Percentiles rank a stretch among this genome's conserved stretches.
phyloP scores from a whole-genome alignment of 2,329 filamentous ascomycete species.

The Fusarium avenaceum region DNA sequence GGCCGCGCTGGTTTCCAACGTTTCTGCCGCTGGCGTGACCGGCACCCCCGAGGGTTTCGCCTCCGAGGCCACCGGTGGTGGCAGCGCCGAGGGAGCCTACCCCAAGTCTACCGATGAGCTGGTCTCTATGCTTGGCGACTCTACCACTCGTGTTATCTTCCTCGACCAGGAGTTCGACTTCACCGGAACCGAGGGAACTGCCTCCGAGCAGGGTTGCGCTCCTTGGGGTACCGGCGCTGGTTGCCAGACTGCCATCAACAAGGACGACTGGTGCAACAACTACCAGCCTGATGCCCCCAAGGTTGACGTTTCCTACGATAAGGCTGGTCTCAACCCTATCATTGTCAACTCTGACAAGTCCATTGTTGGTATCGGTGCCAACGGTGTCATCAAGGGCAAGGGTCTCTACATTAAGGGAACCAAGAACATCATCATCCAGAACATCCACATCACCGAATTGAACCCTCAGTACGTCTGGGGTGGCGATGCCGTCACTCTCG shows the following conservation, averaged over 20 bases:
- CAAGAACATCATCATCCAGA: constrained; percentile 72
- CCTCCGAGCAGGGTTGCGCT: constrained; percentile 68
- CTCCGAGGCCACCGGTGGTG: constrained; percentile 72
- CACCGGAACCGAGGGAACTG: constrained; percentile 66
- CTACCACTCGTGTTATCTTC: constrained; percentile 67
- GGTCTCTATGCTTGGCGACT: constrained; percentile 69
- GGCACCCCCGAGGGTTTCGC: constrained; percentile 60
- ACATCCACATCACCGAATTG: constrained; percentile 67
- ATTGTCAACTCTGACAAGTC: constrained; percentile 69
- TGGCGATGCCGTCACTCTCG: constrained; percentile 68
- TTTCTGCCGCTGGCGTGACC: constrained; percentile 42
- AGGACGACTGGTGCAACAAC: constrained; percentile 71
- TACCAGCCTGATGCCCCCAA: constrained; percentile 66
- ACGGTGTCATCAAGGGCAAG: constrained; percentile 70
- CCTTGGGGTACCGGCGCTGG: constrained; percentile 66
- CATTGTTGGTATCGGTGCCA: constrained; percentile 65
- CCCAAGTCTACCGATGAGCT: constrained; percentile 69
- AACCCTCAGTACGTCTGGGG: constrained; percentile 72
- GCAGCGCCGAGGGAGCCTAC: constrained; percentile 69
- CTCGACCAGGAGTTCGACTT: constrained; percentile 70
- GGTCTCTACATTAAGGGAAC: constrained; percentile 62
- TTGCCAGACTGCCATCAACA: constrained; percentile 72
- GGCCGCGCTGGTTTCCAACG: constrained; percentile 33
- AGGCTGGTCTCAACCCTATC: constrained; percentile 65
- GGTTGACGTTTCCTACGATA: constrained; percentile 63